These are phyloP conservation scores for Cladosporium sp. DNA, from an alignment of 2,329 filamentous ascomycete genomes.

Conservation along the genomic window DNA sequence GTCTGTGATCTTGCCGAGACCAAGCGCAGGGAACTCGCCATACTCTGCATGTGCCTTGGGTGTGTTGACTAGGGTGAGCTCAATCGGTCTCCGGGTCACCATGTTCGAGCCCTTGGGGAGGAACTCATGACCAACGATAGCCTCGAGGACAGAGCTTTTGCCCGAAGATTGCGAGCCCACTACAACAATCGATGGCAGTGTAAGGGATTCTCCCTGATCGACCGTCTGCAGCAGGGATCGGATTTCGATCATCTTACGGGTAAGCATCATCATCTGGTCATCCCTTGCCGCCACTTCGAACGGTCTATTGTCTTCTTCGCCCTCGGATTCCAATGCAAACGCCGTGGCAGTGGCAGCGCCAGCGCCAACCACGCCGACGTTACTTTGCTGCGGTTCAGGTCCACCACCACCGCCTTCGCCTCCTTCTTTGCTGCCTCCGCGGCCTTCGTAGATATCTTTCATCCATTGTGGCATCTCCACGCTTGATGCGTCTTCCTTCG, in stretches of 20 bases:
- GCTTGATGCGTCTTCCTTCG: slow-evolving; percentile 57
- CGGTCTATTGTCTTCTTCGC: slow-evolving; percentile 58
- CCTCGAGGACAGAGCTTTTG: slow-evolving; percentile 94
- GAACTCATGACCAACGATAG: slow-evolving; percentile 96
- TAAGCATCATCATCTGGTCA: slow-evolving; percentile 99
- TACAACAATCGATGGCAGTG: slow-evolving; percentile 94
- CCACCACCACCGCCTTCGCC: slow-evolving; percentile 34
- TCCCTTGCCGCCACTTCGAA: slow-evolving; percentile 70
- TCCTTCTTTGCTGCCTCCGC: slow-evolving; percentile 26
- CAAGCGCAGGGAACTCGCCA: slow-evolving; percentile 91
- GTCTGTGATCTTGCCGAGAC: slow-evolving; percentile 83
- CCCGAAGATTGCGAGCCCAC: slow-evolving; percentile 98
- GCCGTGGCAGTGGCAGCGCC: slow-evolving; percentile 70
- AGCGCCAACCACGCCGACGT: slow-evolving; percentile 51
- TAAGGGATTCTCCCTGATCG: slow-evolving; percentile 83
- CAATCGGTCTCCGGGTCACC: slow-evolving; percentile 93
- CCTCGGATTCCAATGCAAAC: slow-evolving; percentile 69
- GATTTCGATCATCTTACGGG: slow-evolving; percentile 99
- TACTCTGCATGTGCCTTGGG: slow-evolving; percentile 83
- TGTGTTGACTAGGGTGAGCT: slow-evolving; percentile 93
- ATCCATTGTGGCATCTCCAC: slow-evolving; percentile 68
- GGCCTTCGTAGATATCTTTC: slow-evolving; percentile 54
- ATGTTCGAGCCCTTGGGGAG: slow-evolving; percentile 97
- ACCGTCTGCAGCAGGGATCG: slow-evolving; percentile 85
- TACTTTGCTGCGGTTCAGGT: slow-evolving; percentile 35